These are phyloP conservation scores for Samsoniella hepiali DNA, from an alignment of 2,329 filamentous ascomycete species.

Conservation along the genomic window DNA sequence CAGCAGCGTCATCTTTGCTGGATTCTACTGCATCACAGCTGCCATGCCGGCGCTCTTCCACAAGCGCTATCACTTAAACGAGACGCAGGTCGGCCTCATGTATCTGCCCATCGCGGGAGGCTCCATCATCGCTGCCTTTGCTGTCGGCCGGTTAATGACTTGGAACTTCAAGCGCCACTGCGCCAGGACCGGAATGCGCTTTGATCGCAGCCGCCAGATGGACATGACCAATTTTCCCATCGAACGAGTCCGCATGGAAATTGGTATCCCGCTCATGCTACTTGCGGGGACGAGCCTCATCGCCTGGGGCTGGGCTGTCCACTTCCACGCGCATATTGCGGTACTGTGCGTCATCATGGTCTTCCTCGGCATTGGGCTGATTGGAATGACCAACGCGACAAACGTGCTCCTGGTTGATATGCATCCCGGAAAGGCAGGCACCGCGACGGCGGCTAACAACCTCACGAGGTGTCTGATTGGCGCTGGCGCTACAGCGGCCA, in stretches of 20 bases:
- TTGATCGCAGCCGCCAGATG: conserved; percentile 51
- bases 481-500: conserved; percentile 49
- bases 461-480: conserved; percentile 53
- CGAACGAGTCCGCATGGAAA: conserved; percentile 48
- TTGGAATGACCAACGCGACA: conserved; percentile 52
- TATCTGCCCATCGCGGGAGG: conserved; percentile 51
- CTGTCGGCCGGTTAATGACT: conserved; percentile 57
- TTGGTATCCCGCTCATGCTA: conserved; percentile 49
- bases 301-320: conserved; percentile 51
- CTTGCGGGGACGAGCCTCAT: conserved; percentile 46
- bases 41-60: conserved; percentile 43
- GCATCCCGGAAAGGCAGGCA: conserved; percentile 49
- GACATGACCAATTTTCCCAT: conserved; percentile 50
- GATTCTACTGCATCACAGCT: conserved; percentile 47
- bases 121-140: conserved; percentile 44
- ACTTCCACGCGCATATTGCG: conserved; percentile 41
- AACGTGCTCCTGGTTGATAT: conserved; percentile 56
- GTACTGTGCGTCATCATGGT: conserved; percentile 47
- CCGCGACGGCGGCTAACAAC: conserved; percentile 56
- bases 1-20: conserved; percentile 45
- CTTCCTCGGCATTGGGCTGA: conserved; percentile 46
- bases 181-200: conserved; percentile 45
- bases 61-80: conserved; percentile 56
- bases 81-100: conserved; percentile 52
- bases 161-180: conserved; percentile 65